phyloP scores from a whole-genome alignment of 495 filamentous ascomycete species.

The Lentithecium fluviatile region DNA sequence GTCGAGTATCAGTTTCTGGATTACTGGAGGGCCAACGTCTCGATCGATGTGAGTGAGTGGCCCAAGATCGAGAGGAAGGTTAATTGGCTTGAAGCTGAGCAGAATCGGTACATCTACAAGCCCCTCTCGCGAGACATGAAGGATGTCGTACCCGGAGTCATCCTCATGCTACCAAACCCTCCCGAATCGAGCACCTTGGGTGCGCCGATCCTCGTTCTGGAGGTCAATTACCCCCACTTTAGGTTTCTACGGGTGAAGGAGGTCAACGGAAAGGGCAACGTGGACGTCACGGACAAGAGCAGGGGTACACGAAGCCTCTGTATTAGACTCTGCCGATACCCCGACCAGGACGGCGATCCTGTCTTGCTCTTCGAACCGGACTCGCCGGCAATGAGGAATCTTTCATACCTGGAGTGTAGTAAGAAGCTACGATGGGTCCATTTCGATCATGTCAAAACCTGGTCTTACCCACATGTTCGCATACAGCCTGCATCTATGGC shows the following conservation, averaged over 20 bases:
- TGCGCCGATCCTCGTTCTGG: conserved; percentile 11
- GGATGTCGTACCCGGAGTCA: not conserved
- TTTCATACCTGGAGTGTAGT: conserved; percentile 7
- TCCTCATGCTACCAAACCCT: conserved; percentile 14
- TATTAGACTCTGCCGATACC: not conserved
- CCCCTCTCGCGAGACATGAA: conserved; percentile 7
- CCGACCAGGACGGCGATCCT: conserved; percentile 3
- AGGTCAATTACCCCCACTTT: conserved; percentile 8
- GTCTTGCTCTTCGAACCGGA: conserved; percentile 13
- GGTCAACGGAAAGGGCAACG: not conserved
- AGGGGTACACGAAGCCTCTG: not conserved
- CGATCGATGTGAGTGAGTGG: not conserved
- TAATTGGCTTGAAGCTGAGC: conserved; percentile 7
- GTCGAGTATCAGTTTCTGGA: conserved; percentile 5
- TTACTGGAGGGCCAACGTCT: conserved; percentile 7
- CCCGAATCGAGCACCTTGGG: conserved; percentile 6
- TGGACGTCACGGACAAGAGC: not conserved
- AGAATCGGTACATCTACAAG: conserved; percentile 26
- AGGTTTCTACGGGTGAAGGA: conserved; percentile 13
- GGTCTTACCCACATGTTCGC: conserved; percentile 7
- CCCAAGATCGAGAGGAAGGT: conserved; percentile 1
- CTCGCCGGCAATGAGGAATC: conserved; percentile 5
- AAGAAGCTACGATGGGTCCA: not conserved
- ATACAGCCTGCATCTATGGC: not conserved
- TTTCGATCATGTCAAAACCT: conserved; percentile 1